Percentiles rank a stretch among this genome's conserved stretches.
Evolutionary conservation across 768 basidiomycete genomes (phyloP).

Genomic region (Leccinellum rugosiceps): DNA sequence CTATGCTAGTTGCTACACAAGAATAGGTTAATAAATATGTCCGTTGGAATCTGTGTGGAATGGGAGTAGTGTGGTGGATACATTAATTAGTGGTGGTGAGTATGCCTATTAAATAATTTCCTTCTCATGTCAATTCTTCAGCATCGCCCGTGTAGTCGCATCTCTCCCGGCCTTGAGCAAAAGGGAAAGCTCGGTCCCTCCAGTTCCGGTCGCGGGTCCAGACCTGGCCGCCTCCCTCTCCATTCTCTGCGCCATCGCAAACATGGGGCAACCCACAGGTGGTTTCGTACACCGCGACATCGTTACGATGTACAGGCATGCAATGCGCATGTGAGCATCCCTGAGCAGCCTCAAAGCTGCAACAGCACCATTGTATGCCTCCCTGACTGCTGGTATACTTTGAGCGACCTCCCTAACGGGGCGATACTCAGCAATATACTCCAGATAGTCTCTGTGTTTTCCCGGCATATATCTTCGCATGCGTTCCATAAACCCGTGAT

Average conservation of each 20-base stretch:
- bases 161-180: constrained; percentile 90
- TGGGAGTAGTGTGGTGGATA: background rate
- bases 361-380: constrained; percentile 79
- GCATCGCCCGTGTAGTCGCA: constrained; percentile 66
- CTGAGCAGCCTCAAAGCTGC: constrained; percentile 77
- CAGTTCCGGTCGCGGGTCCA: constrained; percentile 75
- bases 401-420: constrained; percentile 62
- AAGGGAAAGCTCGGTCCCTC: constrained; percentile 78
- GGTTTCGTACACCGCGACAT: constrained; percentile 67
- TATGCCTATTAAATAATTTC: background rate
- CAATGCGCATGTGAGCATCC: constrained; percentile 87
- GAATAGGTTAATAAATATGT: constrained; percentile 27
- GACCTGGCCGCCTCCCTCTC: constrained; percentile 40
- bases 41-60: background rate
- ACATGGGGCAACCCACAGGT: constrained; percentile 48
- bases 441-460: constrained; percentile 81
- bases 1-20: constrained; percentile 28
- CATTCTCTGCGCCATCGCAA: constrained; percentile 51
- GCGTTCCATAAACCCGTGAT: constrained; percentile 81
- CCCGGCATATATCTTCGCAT: constrained; percentile 97
- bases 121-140: constrained; percentile 33
- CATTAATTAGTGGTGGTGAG: constrained; percentile 13
- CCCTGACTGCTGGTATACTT: constrained; percentile 54
- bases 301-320: constrained; percentile 80
- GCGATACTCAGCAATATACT: constrained; percentile 56